Evolutionary conservation across 2,329 filamentous ascomycete genomes (phyloP).

Genomic region (Penicillium sp.): DNA sequence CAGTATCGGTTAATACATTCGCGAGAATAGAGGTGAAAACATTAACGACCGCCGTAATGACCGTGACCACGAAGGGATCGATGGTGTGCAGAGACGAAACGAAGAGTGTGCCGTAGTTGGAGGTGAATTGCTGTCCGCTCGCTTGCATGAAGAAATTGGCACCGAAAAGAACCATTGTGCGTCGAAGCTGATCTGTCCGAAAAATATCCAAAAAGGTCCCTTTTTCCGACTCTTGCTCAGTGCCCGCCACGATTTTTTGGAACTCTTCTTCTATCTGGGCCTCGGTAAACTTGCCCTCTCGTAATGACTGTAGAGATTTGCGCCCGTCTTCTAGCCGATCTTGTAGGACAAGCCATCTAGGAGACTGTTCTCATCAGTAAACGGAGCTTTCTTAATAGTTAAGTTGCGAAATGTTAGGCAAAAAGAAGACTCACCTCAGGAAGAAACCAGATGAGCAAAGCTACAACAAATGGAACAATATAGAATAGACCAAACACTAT

Average conservation of each 20-base stretch:
- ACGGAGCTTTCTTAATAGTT: not conserved
- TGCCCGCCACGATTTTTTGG: no score
- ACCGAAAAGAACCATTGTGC: not conserved
- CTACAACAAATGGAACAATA: not conserved
- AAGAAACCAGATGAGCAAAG: not conserved
- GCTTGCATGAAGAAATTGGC: not conserved
- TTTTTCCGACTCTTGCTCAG: no score
- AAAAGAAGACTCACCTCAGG: not conserved
- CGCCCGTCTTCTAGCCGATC: not conserved
- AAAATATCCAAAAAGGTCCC: not conserved
- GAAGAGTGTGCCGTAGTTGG: not conserved
- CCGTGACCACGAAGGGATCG: not conserved
- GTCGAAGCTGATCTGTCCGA: not conserved
- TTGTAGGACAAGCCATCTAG: not conserved
- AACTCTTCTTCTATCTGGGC: not conserved
- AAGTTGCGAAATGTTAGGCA: not conserved
- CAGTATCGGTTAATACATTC: not conserved
- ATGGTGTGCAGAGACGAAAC: not conserved
- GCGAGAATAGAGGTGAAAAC: not conserved
- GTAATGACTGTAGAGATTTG: not conserved
- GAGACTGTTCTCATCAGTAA: not conserved
- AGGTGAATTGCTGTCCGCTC: not conserved
- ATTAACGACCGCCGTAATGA: not conserved
- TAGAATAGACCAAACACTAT: constrained; percentile 2
- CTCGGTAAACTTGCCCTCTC: not conserved